phyloP scores from a whole-genome alignment of 1,139 yeast species.

The Wickerhamiella pararugosa region DNA sequence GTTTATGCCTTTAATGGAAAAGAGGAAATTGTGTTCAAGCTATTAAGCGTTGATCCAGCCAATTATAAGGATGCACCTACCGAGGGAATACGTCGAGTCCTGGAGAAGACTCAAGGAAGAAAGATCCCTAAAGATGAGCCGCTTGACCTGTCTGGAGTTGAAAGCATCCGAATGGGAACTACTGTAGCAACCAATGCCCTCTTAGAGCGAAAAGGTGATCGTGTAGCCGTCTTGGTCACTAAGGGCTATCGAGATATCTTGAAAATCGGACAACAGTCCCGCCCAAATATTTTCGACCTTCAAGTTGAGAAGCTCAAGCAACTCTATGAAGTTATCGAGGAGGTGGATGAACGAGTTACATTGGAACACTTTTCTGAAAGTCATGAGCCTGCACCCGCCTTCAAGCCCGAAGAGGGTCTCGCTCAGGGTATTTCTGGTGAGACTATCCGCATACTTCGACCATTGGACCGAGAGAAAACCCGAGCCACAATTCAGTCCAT shows the following conservation, averaged over 20 bases:
- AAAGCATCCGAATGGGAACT: slow-evolving; percentile 60
- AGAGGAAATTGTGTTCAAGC: slow-evolving; percentile 43
- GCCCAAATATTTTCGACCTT: slow-evolving; percentile 56
- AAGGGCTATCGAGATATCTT: slow-evolving; percentile 51
- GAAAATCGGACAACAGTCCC: slow-evolving; percentile 55
- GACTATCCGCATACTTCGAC: slow-evolving; percentile 37
- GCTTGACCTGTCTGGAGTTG: slow-evolving; percentile 35
- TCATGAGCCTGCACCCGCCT: slow-evolving; percentile 21
- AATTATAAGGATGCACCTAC: slow-evolving; percentile 83
- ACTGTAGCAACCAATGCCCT: slow-evolving; percentile 72
- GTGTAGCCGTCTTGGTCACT: slow-evolving; percentile 50
- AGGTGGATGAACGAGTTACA: slow-evolving; percentile 60
- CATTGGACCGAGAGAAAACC: slow-evolving; percentile 33
- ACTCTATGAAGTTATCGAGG: slow-evolving; percentile 49
- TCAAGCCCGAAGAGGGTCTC: slow-evolving; percentile 20
- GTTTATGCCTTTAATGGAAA: slow-evolving; percentile 35
- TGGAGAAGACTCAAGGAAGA: slow-evolving; percentile 41
- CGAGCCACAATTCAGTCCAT: slow-evolving; percentile 29
- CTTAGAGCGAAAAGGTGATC: slow-evolving; percentile 50
- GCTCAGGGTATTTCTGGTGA: slow-evolving; percentile 50
- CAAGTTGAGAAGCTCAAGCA: slow-evolving; percentile 42
- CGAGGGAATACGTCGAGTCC: slow-evolving; percentile 70
- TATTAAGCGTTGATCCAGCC: slow-evolving; percentile 73
- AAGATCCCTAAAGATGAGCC: slow-evolving; percentile 31
- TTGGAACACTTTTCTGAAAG: slow-evolving; percentile 52